Base-by-base conservation (phyloP, 805 yeast species). In the Metschnikowia amazonensis region DNA sequence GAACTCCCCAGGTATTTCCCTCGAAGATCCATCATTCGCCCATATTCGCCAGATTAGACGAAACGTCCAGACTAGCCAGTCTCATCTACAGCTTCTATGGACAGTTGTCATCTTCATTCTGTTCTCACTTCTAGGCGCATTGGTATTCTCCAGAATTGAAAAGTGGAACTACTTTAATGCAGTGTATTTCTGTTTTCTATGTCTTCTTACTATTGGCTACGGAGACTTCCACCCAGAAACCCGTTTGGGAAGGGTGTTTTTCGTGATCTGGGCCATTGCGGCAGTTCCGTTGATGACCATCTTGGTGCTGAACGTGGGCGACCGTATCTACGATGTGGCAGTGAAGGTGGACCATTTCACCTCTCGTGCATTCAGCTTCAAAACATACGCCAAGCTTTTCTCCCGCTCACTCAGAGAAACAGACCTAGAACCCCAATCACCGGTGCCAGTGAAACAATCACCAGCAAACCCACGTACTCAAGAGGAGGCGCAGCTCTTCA, bases 251-350 rank as follows among this genome's bases (percentile, higher is more conserved):
- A 66, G 84, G 34, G 76, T 84, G 0, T 79, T 88, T 53, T 89
- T 89, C 56, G 80, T 86, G 6, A 64, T 80, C 8, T 89, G 96
- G 96, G 84, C 89, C 0, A 60, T 89, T 17, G 69, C 81, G 5
- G 95, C 96, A 0, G 83, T 89, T 18, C 97, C 97, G 1, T 69
- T 88, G 42, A 88, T 89, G 95, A 86, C 96, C 2, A 82, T 84
- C 14, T 70, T 88, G 45, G 79, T 88, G 32, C 82, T 90, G 1
- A 81, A 79, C 43, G 67, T 84, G 38, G 87, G 92, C 50, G 95
- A 86, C 59, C 68, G 77, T 14, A 53, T 81, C 6, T 68, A 76
- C 59, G 60, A 60, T 25, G 41, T 58, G 35, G 64, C 63, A 9
- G 53, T 53, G 27, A 37, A 44, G 24, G 36, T 58, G n/a, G 51